A percentile compares a stretch with the other conserved stretches of the same genome.
These are phyloP conservation scores for Penicillium bovifimosum DNA, from an alignment of 495 filamentous ascomycete genomes.

Conservation along the genomic window DNA sequence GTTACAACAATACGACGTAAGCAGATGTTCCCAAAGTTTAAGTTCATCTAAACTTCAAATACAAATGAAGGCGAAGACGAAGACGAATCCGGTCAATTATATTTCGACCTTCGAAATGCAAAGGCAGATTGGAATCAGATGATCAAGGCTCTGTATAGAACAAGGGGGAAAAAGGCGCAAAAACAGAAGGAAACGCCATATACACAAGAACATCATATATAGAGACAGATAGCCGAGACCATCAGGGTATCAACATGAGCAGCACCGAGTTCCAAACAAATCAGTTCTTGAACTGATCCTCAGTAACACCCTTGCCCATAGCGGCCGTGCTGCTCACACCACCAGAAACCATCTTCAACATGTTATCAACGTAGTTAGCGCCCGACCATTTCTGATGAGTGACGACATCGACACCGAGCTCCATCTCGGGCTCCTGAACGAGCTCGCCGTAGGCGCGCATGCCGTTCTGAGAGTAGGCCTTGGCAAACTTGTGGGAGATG, in stretches of 20 bases:
- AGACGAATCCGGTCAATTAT: neutral
- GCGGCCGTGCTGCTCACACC: constrained; percentile 86
- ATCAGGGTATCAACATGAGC: constrained; percentile 5
- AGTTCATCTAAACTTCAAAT: neutral
- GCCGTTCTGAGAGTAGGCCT: constrained; percentile 71
- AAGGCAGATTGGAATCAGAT: constrained; percentile 16
- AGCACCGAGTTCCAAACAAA: neutral
- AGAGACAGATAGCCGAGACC: constrained; percentile 11
- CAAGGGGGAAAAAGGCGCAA: neutral
- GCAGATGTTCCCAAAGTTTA: too few species aligned
- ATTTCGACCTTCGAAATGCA: constrained; percentile 11
- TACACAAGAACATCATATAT: constrained; percentile 9
- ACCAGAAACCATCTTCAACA: constrained; percentile 95
- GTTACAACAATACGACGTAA: too few species aligned
- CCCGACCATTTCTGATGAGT: constrained; percentile 99
- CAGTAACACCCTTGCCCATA: constrained; percentile 97
- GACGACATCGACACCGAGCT: constrained; percentile 81
- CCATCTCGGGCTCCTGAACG: constrained; percentile 97
- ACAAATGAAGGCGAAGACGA: too few species aligned
- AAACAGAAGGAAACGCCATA: constrained; percentile 5
- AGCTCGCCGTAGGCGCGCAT: constrained; percentile 97
- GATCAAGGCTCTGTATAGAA: constrained; percentile 10
- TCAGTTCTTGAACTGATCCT: constrained; percentile 79
- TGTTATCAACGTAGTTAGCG: constrained; percentile 86
- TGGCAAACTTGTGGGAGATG: constrained; percentile 80